Evolutionary conservation across 140 eudicot species (phyloP).

Genomic region (Bidens hawaiensis): DNA sequence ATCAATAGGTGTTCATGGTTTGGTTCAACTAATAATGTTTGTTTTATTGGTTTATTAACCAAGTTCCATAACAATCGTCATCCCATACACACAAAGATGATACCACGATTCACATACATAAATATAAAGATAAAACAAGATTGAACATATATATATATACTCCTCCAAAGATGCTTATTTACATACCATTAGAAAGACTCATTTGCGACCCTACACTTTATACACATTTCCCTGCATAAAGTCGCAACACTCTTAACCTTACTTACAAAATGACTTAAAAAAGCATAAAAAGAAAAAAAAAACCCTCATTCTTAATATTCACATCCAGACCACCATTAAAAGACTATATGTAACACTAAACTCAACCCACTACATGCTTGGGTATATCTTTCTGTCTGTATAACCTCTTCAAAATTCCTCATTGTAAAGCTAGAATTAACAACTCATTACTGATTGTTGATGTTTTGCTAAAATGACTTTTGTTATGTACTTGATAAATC

Average conservation of each 20-base stretch:
- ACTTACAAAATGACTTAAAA: slow-evolving; percentile 15
- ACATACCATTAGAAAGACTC: slow-evolving; percentile 9
- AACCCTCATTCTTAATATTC: slow-evolving; percentile 14
- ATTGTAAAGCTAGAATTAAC: slow-evolving; percentile 28
- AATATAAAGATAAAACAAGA: too few species aligned
- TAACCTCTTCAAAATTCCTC: slow-evolving; percentile 39
- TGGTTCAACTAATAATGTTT: too few species aligned
- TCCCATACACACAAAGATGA: too few species aligned
- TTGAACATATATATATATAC: too few species aligned
- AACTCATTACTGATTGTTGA: slow-evolving; percentile 23
- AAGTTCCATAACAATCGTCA: too few species aligned
- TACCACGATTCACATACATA: background rate
- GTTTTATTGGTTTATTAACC: too few species aligned
- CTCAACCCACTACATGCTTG: background rate
- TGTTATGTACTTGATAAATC: slow-evolving; percentile 31
- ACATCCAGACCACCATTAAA: slow-evolving; percentile 12
- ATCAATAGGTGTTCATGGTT: too few species aligned
- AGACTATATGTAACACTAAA: slow-evolving; percentile 25
- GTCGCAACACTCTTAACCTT: slow-evolving; percentile 17
- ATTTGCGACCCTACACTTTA: slow-evolving; percentile 29
- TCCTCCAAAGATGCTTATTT: slow-evolving; percentile 1
- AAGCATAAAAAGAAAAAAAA: slow-evolving; percentile 1
- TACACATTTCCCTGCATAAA: slow-evolving; percentile 32
- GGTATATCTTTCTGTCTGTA: background rate
- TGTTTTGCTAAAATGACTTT: slow-evolving; percentile 13